Evolutionary conservation across 805 yeast genomes (phyloP).

Genomic region (Candida sonorensis): DNA sequence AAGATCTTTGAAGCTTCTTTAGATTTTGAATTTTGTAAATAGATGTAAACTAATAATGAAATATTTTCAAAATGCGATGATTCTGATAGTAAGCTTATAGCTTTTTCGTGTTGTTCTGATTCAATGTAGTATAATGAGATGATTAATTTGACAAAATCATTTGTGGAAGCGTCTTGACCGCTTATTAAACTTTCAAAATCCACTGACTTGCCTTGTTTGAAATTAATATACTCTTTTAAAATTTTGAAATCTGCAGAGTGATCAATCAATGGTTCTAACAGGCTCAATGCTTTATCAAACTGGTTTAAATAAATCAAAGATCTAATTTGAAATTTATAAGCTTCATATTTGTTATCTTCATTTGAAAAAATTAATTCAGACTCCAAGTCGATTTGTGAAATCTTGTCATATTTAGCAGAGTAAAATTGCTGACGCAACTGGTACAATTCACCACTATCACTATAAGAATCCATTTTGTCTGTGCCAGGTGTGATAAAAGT

Average conservation of each 20-base stretch:
- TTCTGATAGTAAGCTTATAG: conserved; percentile 26
- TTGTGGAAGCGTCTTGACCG: conserved; percentile 7
- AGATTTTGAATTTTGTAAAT: conserved; percentile 34
- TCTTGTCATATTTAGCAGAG: conserved; percentile 18
- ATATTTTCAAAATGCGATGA: conserved; percentile 36
- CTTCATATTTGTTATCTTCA: conserved; percentile 19
- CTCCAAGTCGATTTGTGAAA: conserved; percentile 12
- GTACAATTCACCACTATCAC: conserved; percentile 24
- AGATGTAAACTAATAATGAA: conserved; percentile 30
- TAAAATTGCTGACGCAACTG: conserved; percentile 25
- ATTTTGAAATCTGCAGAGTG: conserved; percentile 1
- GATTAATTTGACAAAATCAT: conserved; percentile 10
- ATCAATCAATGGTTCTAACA: background rate
- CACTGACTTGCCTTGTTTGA: background rate
- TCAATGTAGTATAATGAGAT: conserved; percentile 20
- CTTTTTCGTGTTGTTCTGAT: conserved; percentile 35
- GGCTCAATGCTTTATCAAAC: conserved; percentile 11
- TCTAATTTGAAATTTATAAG: conserved; percentile 20
- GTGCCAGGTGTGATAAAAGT: background rate
- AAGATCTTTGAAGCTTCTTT: conserved; percentile 43
- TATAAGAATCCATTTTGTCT: conserved; percentile 16
- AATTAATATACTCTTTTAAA: conserved; percentile 1
- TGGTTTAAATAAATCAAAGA: conserved; percentile 10
- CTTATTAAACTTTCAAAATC: conserved; percentile 14
- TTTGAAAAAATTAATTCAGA: conserved; percentile 21